Conservation (phyloP, 2,329 filamentous ascomycete genomes). For the Pyrenophora tritici-repentis region DNA sequence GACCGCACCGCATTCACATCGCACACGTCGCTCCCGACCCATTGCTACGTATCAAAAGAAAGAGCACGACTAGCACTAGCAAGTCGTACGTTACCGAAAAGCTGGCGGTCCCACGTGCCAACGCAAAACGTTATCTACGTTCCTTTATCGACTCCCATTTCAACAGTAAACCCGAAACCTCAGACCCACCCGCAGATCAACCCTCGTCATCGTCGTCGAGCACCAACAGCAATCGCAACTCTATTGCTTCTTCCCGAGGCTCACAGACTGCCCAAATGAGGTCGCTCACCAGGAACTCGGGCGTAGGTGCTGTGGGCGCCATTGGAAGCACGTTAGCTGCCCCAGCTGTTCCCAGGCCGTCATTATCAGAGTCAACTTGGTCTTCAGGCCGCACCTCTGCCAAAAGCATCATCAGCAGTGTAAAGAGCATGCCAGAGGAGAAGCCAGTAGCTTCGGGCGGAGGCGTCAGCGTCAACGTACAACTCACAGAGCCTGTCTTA, state of each 20-base stretch:
- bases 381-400: conserved; percentile 43
- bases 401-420: conserved; percentile 43
- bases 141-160: conserved; percentile 51
- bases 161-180: conserved; percentile 25
- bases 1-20: conserved; percentile 63
- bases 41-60: conserved; percentile 29
- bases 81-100: conserved; percentile 50
- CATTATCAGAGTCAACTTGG: conserved; percentile 48
- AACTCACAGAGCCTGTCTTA: conserved; percentile 78
- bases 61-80: conserved; percentile 42
- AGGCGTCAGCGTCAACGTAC: conserved; percentile 73
- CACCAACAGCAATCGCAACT: conserved; percentile 26
- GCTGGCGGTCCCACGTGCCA: conserved; percentile 57
- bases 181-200: conserved; percentile 28
- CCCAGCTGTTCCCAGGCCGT: conserved; percentile 48
- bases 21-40: conserved; percentile 55
- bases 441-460: conserved; percentile 81
- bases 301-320: conserved; percentile 37
- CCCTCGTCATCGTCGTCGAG: conserved; percentile 36
- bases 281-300: conserved; percentile 47
- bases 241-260: conserved; percentile 34
- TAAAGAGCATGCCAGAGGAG: conserved; percentile 50
- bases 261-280: conserved; percentile 46
- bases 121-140: conserved; percentile 56
- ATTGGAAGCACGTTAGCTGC: conserved; percentile 40